Conservation (phyloP, 345 rosid species). For the Odontarrhena argentea region DNA sequence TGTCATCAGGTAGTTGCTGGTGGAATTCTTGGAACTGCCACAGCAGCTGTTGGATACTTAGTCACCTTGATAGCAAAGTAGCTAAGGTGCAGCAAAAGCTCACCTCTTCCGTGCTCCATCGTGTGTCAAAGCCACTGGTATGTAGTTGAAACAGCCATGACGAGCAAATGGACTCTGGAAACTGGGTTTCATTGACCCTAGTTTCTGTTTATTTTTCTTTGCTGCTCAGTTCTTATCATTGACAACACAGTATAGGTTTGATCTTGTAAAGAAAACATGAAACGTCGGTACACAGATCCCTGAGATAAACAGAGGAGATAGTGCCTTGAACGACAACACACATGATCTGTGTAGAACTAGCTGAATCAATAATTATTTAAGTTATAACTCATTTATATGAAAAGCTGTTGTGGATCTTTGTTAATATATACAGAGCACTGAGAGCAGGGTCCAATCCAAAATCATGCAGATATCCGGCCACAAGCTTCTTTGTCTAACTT, state of each 20-base stretch:
- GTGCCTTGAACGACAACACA: slow-evolving; percentile 1
- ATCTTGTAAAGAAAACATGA: slow-evolving; percentile 14
- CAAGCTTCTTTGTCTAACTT: slow-evolving; percentile 43
- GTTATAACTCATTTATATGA: slow-evolving; percentile 1
- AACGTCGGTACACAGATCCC: slow-evolving; percentile 9
- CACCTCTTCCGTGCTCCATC: neutral
- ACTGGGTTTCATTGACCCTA: neutral
- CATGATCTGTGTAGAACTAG: slow-evolving; percentile 16
- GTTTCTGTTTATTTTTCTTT: neutral
- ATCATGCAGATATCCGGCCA: slow-evolving; percentile 68
- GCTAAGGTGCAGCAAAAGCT: neutral
- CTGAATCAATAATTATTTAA: neutral
- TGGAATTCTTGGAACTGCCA: slow-evolving; percentile 63
- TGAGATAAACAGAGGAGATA: slow-evolving; percentile 18
- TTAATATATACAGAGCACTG: neutral
- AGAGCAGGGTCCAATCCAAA: slow-evolving; percentile 11
- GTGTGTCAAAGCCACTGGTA: slow-evolving; percentile 16
- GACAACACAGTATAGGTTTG: slow-evolving; percentile 15
- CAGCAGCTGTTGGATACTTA: slow-evolving; percentile 59
- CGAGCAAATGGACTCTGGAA: slow-evolving; percentile 30
- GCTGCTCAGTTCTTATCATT: slow-evolving; percentile 19
- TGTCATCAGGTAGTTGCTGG: slow-evolving; percentile 74
- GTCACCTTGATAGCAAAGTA: slow-evolving; percentile 35
- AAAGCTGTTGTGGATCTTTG: slow-evolving; percentile 9
- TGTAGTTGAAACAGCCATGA: slow-evolving; percentile 23